Evolutionary conservation across 2,329 filamentous ascomycete genomes (phyloP), one percentile per base, ranked within the genome.

Genomic region (Claviceps fusiformis): DNA sequence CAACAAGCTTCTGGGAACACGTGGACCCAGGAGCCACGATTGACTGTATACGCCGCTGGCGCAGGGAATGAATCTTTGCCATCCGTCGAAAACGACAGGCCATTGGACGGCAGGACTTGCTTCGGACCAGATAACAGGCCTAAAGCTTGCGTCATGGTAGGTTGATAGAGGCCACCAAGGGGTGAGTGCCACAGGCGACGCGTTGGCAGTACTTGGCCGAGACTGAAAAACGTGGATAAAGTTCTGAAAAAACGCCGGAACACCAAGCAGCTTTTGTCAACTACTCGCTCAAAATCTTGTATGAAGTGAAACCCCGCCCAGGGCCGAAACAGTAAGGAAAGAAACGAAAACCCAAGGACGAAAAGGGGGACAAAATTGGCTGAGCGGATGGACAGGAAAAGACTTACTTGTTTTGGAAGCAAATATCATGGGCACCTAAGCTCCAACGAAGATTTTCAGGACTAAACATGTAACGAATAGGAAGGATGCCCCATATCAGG

Each of bases 1-100:
- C 95, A 89, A 69, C 87, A 89, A 50, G 90, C 93, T 71, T 98
- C 93, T 13, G 93, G 93, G 69, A 97, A 97, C 54, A 97, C 86
- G 69, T 98, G 93, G 4, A 98, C 75, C 93, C 93, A 98, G 48
- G 82, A 81, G 68, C 87, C 79, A 49, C 81, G 82, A 62, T 89
- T 84, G 59, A 72, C 77, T 2, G 80, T 69, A 67, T 87, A 91
- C 50, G 83, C 79, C 1, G 89, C 84, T 1, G 90, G 89, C 0
- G 88, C 80, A 0, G 79, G 74, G 66, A 89, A 87, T 43, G 70
- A 71, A 69, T 92, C 87, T 17, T 63, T 62, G 47, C 82, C 83
- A 55, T 78, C 83, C 3, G 88, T 90, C 5, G 81, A 82, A 70
- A 83, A 90, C 45, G 72, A 73, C 7, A 73, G 63, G 7, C 65